These are phyloP conservation scores for Ensete glaucum DNA, from an alignment of 176 grass and related monocot species.

Conservation along the genomic window DNA sequence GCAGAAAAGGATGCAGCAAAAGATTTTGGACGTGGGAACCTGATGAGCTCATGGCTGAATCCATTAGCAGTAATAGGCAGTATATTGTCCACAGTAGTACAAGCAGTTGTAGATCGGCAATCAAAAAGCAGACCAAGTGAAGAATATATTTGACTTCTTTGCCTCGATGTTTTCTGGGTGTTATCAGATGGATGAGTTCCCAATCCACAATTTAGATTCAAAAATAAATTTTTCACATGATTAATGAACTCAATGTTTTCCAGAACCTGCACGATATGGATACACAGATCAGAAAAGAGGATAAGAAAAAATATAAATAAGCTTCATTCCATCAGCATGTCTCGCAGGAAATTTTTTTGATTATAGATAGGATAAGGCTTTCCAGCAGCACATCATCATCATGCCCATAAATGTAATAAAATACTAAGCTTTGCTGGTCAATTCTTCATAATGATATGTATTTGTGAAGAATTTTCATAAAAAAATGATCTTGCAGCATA, in stretches of 20 bases:
- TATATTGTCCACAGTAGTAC: background rate
- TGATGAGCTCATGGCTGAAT: background rate
- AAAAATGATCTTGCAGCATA: background rate
- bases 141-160: conserved; percentile 24
- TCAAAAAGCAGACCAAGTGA: conserved; percentile 8
- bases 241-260: conserved; percentile 69
- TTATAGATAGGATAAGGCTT: conserved; percentile 7
- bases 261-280: conserved; percentile 35
- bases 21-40: no score
- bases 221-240: conserved; percentile 51
- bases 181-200: conserved; percentile 35
- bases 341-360: conserved; percentile 22
- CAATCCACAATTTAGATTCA: conserved; percentile 42
- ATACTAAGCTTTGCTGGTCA: background rate
- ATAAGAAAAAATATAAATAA: conserved; percentile 4
- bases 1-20: background rate
- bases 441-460: background rate
- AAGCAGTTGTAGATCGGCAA: background rate
- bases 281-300: conserved; percentile 3
- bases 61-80: background rate
- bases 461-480: background rate
- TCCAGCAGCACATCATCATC: background rate
- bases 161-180: conserved; percentile 26
- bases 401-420: background rate
- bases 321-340: conserved; percentile 24